These are phyloP conservation scores for Tolypocladium endophyticum DNA, from an alignment of 2,329 filamentous ascomycete species.

Conservation along the genomic window DNA sequence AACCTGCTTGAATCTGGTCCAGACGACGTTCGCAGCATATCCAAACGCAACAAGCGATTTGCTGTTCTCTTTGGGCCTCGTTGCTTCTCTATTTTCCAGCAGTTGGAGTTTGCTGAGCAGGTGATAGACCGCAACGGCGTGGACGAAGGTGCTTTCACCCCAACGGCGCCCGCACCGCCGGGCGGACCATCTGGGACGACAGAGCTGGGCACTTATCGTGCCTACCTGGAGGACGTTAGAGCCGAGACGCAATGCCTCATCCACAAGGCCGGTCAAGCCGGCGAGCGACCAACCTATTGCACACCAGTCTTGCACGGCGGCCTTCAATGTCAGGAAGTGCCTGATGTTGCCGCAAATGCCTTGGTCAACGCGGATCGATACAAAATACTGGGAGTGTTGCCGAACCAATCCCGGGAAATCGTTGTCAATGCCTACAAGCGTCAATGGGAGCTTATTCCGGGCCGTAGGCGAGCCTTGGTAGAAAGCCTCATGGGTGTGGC, in stretches of 20 bases:
- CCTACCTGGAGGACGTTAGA: constrained; percentile 38
- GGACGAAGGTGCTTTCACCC: constrained; percentile 25
- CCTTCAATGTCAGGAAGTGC: constrained; percentile 20
- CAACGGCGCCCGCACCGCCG: constrained; percentile 20
- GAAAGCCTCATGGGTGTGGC: constrained; percentile 22
- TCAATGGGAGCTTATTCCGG: constrained; percentile 26
- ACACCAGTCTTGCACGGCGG: constrained; percentile 18
- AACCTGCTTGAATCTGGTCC: constrained; percentile 32
- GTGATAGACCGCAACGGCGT: constrained; percentile 26
- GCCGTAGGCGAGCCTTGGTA: constrained; percentile 17
- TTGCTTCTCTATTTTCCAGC: constrained; percentile 36
- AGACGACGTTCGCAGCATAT: constrained; percentile 33
- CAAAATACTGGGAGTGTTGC: constrained; percentile 25
- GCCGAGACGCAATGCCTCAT: constrained; percentile 36
- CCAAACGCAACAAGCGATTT: constrained; percentile 47
- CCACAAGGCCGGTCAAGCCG: constrained; percentile 20
- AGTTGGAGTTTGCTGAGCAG: constrained; percentile 37
- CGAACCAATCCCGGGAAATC: constrained; percentile 21
- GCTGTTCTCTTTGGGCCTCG: constrained; percentile 40
- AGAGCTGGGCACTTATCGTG: constrained; percentile 29
- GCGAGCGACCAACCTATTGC: constrained; percentile 19
- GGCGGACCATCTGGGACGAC: constrained; percentile 22
- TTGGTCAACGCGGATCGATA: constrained; percentile 23
- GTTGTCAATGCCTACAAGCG: constrained; percentile 27
- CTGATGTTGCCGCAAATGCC: constrained; percentile 12